Conservation (phyloP, 306 rosid genomes). For the Mimosa pudica region DNA sequence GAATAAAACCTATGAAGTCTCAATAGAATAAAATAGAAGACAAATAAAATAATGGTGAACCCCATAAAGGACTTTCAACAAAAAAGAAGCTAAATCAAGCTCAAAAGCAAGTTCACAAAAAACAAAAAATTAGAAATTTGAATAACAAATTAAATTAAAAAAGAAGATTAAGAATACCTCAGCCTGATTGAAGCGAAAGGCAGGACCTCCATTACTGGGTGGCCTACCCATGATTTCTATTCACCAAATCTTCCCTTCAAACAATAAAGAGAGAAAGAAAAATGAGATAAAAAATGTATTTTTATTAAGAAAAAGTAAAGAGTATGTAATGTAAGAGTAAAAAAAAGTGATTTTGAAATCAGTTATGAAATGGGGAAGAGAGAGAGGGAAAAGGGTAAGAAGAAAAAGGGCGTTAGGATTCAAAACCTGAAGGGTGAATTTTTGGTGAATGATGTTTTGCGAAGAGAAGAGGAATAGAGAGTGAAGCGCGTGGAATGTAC, state of each 20-base stretch:
- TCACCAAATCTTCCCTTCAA: not conserved
- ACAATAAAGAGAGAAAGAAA: not conserved
- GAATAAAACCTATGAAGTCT: not conserved
- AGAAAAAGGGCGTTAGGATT: not conserved
- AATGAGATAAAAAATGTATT: not conserved
- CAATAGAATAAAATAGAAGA: conserved; percentile 3
- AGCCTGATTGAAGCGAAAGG: conserved; percentile 78
- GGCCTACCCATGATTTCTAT: conserved; percentile 82
- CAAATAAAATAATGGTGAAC: not conserved
- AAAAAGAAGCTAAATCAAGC: not conserved
- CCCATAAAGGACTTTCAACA: not conserved
- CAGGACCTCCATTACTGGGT: conserved; percentile 94
- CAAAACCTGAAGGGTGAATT: not conserved
- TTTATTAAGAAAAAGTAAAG: no score
- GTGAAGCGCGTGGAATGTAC: conserved; percentile 11
- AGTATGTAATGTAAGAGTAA: not conserved
- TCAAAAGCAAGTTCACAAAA: not conserved
- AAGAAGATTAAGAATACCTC: conserved; percentile 56
- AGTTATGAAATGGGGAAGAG: not conserved
- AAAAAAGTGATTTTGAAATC: not conserved
- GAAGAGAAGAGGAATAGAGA: not conserved
- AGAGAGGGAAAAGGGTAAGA: not conserved
- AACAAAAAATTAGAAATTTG: not conserved
- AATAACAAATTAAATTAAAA: conserved; percentile 12
- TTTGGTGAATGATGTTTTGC: not conserved